Evolutionary conservation across 164 flowering plant species (phyloP).

Genomic region (Annona squamosa): DNA sequence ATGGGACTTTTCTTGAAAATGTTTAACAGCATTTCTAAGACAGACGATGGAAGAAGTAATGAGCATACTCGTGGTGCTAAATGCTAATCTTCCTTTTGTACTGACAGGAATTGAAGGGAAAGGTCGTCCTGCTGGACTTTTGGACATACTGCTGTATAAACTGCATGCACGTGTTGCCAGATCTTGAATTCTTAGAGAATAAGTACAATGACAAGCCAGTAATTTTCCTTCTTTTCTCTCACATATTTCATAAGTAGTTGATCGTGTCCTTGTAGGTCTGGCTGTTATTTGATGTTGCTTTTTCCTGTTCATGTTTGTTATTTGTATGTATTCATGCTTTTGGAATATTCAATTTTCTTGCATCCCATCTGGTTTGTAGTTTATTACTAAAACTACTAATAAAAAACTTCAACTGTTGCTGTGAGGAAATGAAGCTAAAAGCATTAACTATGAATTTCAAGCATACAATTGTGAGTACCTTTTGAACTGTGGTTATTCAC

Average conservation of each 20-base stretch:
- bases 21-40: background rate
- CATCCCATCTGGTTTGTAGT: too few species aligned
- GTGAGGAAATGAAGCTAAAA: background rate
- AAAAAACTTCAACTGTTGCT: too few species aligned
- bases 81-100: background rate
- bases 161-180: conserved; percentile 96
- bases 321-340: background rate
- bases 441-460: background rate
- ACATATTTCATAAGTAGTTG: conserved; percentile 37
- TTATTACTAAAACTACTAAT: too few species aligned
- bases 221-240: conserved; percentile 9
- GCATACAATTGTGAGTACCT: background rate
- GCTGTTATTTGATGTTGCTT: background rate
- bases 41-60: background rate
- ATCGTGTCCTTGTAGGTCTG: background rate
- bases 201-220: conserved; percentile 85
- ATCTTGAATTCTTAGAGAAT: conserved; percentile 86
- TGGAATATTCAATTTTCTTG: background rate
- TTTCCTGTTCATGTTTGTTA: background rate
- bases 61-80: background rate
- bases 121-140: conserved; percentile 90
- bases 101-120: conserved; percentile 73
- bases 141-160: conserved; percentile 99
- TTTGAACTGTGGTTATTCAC: background rate
- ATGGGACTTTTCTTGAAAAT: background rate